Evolutionary conservation across 371 early-diverging fungal species (phyloP).

Genomic region (Fennellomyces sp.): DNA sequence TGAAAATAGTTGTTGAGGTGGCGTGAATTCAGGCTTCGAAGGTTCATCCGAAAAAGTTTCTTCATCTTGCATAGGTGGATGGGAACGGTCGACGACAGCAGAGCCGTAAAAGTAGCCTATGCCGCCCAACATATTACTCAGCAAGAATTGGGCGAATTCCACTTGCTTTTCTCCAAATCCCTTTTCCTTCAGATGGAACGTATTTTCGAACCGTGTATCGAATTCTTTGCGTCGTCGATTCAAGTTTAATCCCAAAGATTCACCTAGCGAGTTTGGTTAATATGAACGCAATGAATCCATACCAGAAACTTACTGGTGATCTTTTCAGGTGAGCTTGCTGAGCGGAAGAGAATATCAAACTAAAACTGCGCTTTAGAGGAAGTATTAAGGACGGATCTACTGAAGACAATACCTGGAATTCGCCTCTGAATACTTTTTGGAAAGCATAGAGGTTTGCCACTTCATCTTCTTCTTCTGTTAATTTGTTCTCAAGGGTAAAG

Average conservation of each 20-base stretch:
- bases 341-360: constrained; percentile 66
- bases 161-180: constrained; percentile 65
- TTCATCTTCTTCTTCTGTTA: constrained; percentile 37
- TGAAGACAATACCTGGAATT: constrained; percentile 69
- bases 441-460: constrained; percentile 56
- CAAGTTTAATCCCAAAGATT: constrained; percentile 19
- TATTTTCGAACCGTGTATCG: constrained; percentile 76
- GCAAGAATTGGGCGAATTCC: constrained; percentile 71
- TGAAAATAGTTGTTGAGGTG: constrained; percentile 75
- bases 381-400: not conserved
- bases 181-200: constrained; percentile 69
- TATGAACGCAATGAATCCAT: not conserved
- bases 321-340: constrained; percentile 34
- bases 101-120: constrained; percentile 78
- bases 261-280: constrained; percentile 18
- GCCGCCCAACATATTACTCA: constrained; percentile 91
- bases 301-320: constrained; percentile 25
- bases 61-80: constrained; percentile 46
- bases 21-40: constrained; percentile 59
- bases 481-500: constrained; percentile 38
- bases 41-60: constrained; percentile 61
- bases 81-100: constrained; percentile 49
- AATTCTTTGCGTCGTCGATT: constrained; percentile 48
- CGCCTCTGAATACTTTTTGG: constrained; percentile 59
- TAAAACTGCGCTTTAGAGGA: constrained; percentile 12